Evolutionary conservation across 176 grass and related monocot species (phyloP).

Genomic region (Triticum urartu): DNA sequence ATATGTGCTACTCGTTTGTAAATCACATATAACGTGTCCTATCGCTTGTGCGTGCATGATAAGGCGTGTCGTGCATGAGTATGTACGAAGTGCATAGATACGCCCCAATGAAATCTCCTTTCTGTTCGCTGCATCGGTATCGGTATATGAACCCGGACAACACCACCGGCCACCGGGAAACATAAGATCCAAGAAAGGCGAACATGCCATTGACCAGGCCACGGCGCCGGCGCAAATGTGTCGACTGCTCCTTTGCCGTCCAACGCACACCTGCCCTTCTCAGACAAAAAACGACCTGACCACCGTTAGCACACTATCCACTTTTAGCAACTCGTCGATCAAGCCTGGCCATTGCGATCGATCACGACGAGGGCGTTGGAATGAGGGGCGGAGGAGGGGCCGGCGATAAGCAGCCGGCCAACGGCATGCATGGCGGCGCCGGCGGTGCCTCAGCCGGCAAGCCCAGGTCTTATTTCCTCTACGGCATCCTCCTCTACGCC

Average conservation of each 20-base stretch:
- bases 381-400: slow-evolving; percentile 48
- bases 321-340: slow-evolving; percentile 42
- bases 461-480: slow-evolving; percentile 32
- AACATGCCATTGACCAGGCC: slow-evolving; percentile 27
- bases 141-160: background rate
- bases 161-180: background rate
- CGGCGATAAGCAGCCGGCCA: slow-evolving; percentile 51
- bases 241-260: slow-evolving; percentile 7
- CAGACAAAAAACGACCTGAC: slow-evolving; percentile 2
- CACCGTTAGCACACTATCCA: slow-evolving; percentile 21
- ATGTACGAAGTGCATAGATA: too few relatives aligned
- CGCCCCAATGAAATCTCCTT: too few relatives aligned
- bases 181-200: slow-evolving; percentile 29
- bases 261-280: background rate
- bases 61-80: too few relatives aligned
- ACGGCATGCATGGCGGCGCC: slow-evolving; percentile 28
- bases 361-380: slow-evolving; percentile 23
- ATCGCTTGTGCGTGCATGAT: too few relatives aligned
- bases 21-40: too few relatives aligned
- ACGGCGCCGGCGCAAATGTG: background rate
- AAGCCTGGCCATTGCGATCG: slow-evolving; percentile 38
- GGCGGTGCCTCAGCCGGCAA: slow-evolving; percentile 9
- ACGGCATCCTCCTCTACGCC: slow-evolving; percentile 51
- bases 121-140: background rate
- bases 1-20: too few relatives aligned